phyloP scores from a whole-genome alignment of 148 eudicot species.

The Vaccinium corymbosum region DNA sequence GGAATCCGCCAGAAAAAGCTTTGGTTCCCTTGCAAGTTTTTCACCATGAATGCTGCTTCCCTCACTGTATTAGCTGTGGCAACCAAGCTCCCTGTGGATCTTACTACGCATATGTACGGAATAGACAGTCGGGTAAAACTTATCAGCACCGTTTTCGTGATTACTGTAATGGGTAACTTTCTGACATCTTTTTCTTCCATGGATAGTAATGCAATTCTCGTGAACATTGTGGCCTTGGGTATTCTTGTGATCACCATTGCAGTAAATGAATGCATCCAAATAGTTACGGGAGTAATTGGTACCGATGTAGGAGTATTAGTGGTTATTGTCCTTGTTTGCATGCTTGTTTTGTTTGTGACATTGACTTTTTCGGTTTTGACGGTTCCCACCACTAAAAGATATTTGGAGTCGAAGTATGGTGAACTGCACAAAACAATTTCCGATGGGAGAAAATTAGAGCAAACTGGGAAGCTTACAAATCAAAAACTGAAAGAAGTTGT shows the following conservation, averaged over 20 bases:
- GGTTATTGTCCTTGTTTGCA: not conserved
- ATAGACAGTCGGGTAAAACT: not conserved
- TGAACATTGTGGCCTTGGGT: constrained; percentile 25
- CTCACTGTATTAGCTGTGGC: constrained; percentile 15
- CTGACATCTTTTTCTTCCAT: constrained; percentile 23
- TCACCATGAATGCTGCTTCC: no score
- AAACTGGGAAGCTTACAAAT: not conserved
- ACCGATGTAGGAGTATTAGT: not conserved
- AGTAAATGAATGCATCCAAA: constrained; percentile 16
- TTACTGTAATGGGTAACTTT: constrained; percentile 17
- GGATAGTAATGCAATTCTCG: constrained; percentile 19
- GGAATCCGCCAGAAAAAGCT: constrained; percentile 12
- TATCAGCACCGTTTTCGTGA: constrained; percentile 19
- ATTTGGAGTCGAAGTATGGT: constrained; percentile 15
- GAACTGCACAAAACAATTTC: not conserved
- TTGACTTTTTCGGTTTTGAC: constrained; percentile 13
- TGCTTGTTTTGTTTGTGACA: constrained; percentile 11
- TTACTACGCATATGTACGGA: constrained; percentile 1
- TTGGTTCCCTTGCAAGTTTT: no score
- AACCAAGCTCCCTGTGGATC: constrained; percentile 24
- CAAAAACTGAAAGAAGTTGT: constrained; percentile 20
- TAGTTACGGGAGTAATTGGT: no score
- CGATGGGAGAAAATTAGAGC: no score
- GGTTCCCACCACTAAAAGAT: constrained; percentile 15
- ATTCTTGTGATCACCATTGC: constrained; percentile 25